phyloP scores from a whole-genome alignment of 2,329 filamentous ascomycete species.

The Trichoderma oligosporum region DNA sequence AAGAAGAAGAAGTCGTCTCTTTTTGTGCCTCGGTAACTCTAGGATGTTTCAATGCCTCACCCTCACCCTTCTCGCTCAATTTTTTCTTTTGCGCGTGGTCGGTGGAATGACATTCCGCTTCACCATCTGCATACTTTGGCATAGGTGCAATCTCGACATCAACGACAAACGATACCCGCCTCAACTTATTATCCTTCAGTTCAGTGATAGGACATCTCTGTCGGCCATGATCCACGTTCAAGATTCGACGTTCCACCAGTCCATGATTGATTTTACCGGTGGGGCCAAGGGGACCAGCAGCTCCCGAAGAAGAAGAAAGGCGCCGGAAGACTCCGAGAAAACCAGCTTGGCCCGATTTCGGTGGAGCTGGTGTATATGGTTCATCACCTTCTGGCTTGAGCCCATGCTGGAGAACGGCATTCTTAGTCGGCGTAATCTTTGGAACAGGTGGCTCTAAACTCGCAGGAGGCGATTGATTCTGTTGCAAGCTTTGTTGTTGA shows the following conservation, averaged over 20 bases:
- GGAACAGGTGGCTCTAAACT: slow-evolving; percentile 36
- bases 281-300: slow-evolving; percentile 31
- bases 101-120: slow-evolving; percentile 40
- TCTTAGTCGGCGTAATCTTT: slow-evolving; percentile 49
- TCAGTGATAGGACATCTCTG: slow-evolving; percentile 77
- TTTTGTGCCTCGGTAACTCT: slow-evolving; percentile 51
- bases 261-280: slow-evolving; percentile 49
- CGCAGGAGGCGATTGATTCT: slow-evolving; percentile 33
- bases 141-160: slow-evolving; percentile 94
- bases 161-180: slow-evolving; percentile 90
- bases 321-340: slow-evolving; percentile 81
- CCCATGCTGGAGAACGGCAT: slow-evolving; percentile 57
- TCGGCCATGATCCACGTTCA: slow-evolving; percentile 80
- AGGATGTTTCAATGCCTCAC: slow-evolving; percentile 66
- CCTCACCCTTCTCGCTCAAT: slow-evolving; percentile 67
- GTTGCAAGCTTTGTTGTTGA: slow-evolving; percentile 19
- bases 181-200: slow-evolving; percentile 73
- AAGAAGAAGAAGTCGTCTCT: slow-evolving; percentile 32
- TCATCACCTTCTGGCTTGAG: slow-evolving; percentile 55
- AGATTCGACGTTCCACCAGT: slow-evolving; percentile 71
- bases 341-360: slow-evolving; percentile 62
- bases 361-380: slow-evolving; percentile 71
- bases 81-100: slow-evolving; percentile 58
- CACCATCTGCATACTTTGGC: slow-evolving; percentile 68
- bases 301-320: slow-evolving; percentile 62